These are phyloP conservation scores for Blastobotrys illinoisensis DNA, from an alignment of 1,139 yeast species.

Conservation along the genomic window DNA sequence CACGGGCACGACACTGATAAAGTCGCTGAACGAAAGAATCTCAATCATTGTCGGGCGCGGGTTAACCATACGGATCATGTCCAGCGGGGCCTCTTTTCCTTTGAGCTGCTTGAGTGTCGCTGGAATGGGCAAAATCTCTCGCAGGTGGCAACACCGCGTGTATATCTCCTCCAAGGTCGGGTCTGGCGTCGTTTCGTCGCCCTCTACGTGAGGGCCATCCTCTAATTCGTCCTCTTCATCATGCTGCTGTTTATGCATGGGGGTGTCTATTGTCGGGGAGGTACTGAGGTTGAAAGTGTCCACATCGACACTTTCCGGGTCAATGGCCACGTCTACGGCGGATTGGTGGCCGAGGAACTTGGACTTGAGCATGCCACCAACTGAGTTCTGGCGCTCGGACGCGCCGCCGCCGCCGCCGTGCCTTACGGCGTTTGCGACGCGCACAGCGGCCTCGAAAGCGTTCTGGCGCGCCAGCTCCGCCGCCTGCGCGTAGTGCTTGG, in stretches of 20 bases:
- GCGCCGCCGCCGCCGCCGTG: constrained; percentile 6
- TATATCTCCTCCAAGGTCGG: constrained; percentile 40
- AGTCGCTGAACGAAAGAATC: constrained; percentile 81
- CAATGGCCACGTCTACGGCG: constrained; percentile 5
- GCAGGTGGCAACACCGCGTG: constrained; percentile 85
- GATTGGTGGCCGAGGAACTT: constrained; percentile 5
- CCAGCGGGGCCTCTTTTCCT: constrained; percentile 68
- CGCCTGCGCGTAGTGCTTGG: constrained; percentile 25
- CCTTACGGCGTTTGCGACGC: constrained; percentile 27
- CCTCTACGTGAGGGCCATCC: constrained; percentile 18
- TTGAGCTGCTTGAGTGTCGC: constrained; percentile 83
- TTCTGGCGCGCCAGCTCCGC: constrained; percentile 26
- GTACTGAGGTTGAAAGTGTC: background rate
- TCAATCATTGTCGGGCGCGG: constrained; percentile 91
- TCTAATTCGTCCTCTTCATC: constrained; percentile 22
- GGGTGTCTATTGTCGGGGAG: constrained; percentile 20
- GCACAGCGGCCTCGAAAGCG: constrained; percentile 32
- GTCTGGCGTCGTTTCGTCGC: constrained; percentile 11
- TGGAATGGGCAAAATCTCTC: constrained; percentile 90
- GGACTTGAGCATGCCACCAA: background rate
- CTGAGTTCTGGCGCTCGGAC: background rate
- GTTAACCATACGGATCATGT: constrained; percentile 70
- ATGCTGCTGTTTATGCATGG: constrained; percentile 23
- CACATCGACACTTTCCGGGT: background rate
- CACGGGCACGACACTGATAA: constrained; percentile 77